Evolutionary conservation across 257 asterid species (phyloP), one percentile per base, ranked within the genome.

Genomic region (Fraxinus americana): DNA sequence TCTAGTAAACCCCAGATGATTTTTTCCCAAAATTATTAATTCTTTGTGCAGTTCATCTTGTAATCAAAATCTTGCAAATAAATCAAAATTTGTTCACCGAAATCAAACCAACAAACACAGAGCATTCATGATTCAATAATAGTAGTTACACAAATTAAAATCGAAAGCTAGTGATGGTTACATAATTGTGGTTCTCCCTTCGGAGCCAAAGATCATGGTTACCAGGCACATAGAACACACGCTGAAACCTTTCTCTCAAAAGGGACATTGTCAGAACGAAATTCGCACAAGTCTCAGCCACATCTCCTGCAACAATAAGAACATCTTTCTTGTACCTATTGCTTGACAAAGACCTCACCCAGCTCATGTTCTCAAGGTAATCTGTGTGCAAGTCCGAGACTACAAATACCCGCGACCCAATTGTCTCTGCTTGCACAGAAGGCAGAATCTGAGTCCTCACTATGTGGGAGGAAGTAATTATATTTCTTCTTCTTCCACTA

Each of bases 121-220:
- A n/a, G 66, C 66, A n/a, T 19, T 41, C 48, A 41, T 10, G 48
- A 41, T 10, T 19, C 66, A 57, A n/a, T 5, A 57, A 57, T 57
- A 57, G 11, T n/a, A n/a, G 21, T 57, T 19, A 54, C 29, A n/a
- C 29, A n/a, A 57, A 57, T 5, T 57, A 57, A 57, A 57, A 16
- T 10, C 17, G 13, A 41, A 48, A 68, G 76, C 4, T 66, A 69
- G 52, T 4, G 59, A 16, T 73, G 80, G 89, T 84, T 86, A 92
- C 97, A 50, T 74, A 79, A 72, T 83, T 83, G 69, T 39, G 76
- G 39, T 77, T 81, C 63, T 90, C 92, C 78, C 91, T 73, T 16
- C 96, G 95, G 78, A 91, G 93, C 98, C 97, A 93, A 52, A 93
- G 91, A 82, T 93, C 98, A 67, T 93, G 96, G 80, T 93, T 93